Base-by-base conservation (phyloP, 352 stramenopile genomes). In the Pythium apleroticum region DNA sequence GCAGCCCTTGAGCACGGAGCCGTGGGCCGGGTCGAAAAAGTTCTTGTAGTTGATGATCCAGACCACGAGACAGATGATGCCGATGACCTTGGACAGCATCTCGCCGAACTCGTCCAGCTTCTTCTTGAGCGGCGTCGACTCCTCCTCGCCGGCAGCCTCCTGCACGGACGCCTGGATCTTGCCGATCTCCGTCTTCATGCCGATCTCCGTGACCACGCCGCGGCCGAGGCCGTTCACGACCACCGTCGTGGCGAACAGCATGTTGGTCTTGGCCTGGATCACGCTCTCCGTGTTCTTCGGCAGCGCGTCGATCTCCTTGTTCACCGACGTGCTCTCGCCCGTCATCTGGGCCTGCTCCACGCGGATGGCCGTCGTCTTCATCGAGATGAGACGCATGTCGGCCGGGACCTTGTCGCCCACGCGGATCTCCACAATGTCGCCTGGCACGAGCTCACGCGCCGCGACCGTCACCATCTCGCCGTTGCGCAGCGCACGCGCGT, bases 71-170 rank as follows among this genome's bases (percentile, higher is more conserved):
- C 97, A 99, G 62, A 99, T 98, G 35, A 97, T 68, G n/a, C 92
- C 95, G 72, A 99, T 99, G 22, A 99, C 89, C 62, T 96, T 93
- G 12, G 96, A 98, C 41, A 99, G 75, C 20, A 93, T 86, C 64
- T 98, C 84, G 28, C 95, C 97, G 75, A 99, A 99, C 74, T 99
- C 95, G 79, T 99, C 97, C 8, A 99, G 77, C 77, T 99, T 99
- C 68, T 98, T 95, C 65, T 90, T 96, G 1, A 99, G 81, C 30
- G 97, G 98, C 48, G 97, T 99, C 63, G 98, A 93, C 57, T 98
- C 85, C 55, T 98, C 87, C 9, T 98, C 91, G 56, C 95, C 88
- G 14, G 96, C 94, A 10, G 96, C 96, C 54, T 98, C 84, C 57
- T 96, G 91, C 22, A 98, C 83, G n/a, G 77, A 90, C 62, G 89